phyloP scores from a whole-genome alignment of 345 rosid species.

The Citrus maxima region DNA sequence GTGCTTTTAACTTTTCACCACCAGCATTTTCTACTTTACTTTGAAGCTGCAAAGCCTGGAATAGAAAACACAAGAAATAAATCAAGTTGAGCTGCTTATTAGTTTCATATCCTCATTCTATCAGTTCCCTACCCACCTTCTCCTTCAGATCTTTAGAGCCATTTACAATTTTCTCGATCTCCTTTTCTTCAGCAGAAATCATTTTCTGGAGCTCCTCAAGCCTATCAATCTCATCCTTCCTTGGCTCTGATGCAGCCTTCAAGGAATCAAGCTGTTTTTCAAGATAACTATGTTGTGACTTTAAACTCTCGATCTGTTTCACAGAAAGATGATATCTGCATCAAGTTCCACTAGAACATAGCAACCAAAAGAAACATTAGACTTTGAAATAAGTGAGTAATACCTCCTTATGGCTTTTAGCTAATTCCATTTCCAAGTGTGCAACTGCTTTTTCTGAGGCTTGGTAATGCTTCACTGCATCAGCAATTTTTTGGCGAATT shows the following conservation, averaged over 20 bases:
- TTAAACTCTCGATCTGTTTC: constrained; percentile 78
- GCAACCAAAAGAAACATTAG: neutral
- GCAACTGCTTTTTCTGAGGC: constrained; percentile 62
- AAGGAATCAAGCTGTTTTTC: constrained; percentile 75
- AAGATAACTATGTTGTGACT: constrained; percentile 62
- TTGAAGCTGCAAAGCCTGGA: constrained; percentile 81
- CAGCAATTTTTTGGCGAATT: constrained; percentile 55
- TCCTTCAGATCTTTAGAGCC: constrained; percentile 82
- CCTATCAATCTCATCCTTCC: constrained; percentile 63
- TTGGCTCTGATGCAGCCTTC: constrained; percentile 79
- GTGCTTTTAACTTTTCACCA: constrained; percentile 73
- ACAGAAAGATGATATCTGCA: constrained; percentile 10
- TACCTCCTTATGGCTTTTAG: constrained; percentile 90
- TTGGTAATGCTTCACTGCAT: constrained; percentile 63
- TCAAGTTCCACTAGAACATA: constrained; percentile 10
- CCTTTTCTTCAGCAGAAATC: constrained; percentile 60
- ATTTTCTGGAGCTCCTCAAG: constrained; percentile 60
- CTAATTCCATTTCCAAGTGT: constrained; percentile 76
- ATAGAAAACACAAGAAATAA: neutral
- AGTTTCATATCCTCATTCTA: neutral
- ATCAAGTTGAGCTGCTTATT: neutral
- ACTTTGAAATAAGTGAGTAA: neutral
- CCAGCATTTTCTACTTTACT: constrained; percentile 87
- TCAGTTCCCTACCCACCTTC: constrained; percentile 40
- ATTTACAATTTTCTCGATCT: constrained; percentile 56